These are phyloP conservation scores for Acrodontium crateriforme DNA, from an alignment of 2,329 filamentous ascomycete species.

Conservation along the genomic window DNA sequence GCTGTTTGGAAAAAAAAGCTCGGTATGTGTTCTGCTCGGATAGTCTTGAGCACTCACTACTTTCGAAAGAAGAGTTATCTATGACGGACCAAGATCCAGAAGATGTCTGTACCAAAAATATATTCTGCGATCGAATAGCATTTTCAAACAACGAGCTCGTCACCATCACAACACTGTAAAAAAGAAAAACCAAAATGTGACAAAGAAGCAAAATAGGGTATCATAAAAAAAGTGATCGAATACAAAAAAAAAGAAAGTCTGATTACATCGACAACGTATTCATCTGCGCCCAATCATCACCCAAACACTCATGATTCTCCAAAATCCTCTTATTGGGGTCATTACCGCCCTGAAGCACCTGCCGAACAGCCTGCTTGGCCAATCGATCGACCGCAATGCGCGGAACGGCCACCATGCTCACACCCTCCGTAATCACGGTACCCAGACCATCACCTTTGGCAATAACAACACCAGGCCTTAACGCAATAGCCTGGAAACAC, in stretches of 20 bases:
- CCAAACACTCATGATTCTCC: slow-evolving; percentile 24
- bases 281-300: slow-evolving; percentile 23
- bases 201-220: not conserved
- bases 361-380: slow-evolving; percentile 18
- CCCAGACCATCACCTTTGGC: slow-evolving; percentile 17
- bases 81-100: too few relatives aligned
- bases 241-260: slow-evolving; percentile 9
- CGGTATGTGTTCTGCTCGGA: too few relatives aligned
- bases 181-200: too few relatives aligned
- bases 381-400: slow-evolving; percentile 20
- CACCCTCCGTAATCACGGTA: slow-evolving; percentile 18
- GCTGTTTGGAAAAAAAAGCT: too few relatives aligned
- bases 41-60: too few relatives aligned
- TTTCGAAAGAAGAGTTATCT: too few relatives aligned
- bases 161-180: slow-evolving; percentile 11
- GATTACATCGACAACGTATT: slow-evolving; percentile 13
- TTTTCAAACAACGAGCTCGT: slow-evolving; percentile 15
- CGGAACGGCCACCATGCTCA: too few relatives aligned
- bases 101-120: too few relatives aligned
- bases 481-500: slow-evolving; percentile 22
- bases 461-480: slow-evolving; percentile 21
- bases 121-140: too few relatives aligned
- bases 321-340: slow-evolving; percentile 19
- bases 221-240: slow-evolving; percentile 1
- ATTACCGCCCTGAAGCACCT: slow-evolving; percentile 16